Base-by-base conservation (phyloP, 2,329 filamentous ascomycete species). In the Septoria linicola region DNA sequence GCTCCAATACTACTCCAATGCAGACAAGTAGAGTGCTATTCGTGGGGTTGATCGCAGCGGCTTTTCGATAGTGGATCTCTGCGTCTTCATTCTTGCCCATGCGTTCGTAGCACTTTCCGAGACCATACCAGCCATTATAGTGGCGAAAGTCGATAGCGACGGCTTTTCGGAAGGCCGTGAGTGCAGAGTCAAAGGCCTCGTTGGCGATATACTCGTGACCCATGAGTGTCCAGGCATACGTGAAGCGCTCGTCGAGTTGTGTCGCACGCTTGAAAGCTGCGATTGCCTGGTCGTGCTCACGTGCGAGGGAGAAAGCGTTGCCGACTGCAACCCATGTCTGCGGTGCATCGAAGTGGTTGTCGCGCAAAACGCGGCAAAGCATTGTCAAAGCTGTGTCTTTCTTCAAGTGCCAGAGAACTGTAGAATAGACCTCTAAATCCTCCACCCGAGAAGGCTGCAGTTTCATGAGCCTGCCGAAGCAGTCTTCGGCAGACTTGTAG, bases 391-490 rank as follows among this genome's bases (percentile, higher is more conserved):
- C 89, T 0, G 90, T 88, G 66, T 96, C 92, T 57, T 88, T 85
- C 70, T 95, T 96, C 56, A 96, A 75, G 69, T 96, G 91, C 93
- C 95, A 99, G n/a, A 99, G 79, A n/a, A 95, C 86, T 0, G 93
- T 99, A 11, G 92, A 97, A 72, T 96, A 99, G 30, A 97, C 85
- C 67, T 99, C 93, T 91, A 97, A 96, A 65, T 96, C 91, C 66
- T 95, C 87, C 37, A 95, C 78, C 3, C 89, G 83, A 1, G 88
- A 88, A 1, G 92, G 92, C 10, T 88, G 85, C 60, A 93, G 78
- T 25, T 85, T 81, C 43, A 89, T 84, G 59, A 99, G 81, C 49
- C 84, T 83, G 51, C 83, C 79, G 69, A 96, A 99, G 63, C 85
- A 87, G 58, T 87, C 89, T 67, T 96, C 92, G 2, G 93, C 89